Conservation (phyloP, 2,329 filamentous ascomycete genomes). For the Trichoderma harzianum region DNA sequence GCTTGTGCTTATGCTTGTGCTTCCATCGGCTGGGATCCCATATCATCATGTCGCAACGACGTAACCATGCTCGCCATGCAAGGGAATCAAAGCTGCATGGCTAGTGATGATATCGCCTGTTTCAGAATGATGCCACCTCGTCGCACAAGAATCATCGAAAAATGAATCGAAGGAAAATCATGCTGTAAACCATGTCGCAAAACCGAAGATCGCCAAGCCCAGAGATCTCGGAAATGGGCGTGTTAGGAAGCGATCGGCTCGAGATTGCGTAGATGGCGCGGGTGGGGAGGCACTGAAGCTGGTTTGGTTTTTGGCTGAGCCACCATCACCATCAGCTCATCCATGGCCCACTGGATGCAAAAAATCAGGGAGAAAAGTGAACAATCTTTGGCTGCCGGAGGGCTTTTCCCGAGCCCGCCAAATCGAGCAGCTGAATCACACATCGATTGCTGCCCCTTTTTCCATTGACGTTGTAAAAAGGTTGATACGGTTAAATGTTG, state of each 20-base stretch:
- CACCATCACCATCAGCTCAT: background rate
- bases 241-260: background rate
- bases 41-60: background rate
- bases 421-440: background rate
- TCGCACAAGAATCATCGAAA: background rate
- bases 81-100: background rate
- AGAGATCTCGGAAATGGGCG: background rate
- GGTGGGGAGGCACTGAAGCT: background rate
- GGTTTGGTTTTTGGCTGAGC: background rate
- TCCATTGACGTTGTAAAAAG: no score
- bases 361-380: background rate
- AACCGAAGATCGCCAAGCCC: background rate
- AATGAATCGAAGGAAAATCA: background rate
- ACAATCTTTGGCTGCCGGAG: background rate
- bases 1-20: background rate
- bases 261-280: conserved; percentile 14
- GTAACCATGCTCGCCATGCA: background rate
- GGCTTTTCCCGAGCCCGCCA: background rate
- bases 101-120: background rate
- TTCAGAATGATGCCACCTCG: background rate
- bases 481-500: background rate
- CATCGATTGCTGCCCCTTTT: background rate
- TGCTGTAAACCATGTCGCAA: background rate
- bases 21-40: background rate
- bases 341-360: background rate